Evolutionary conservation across 1,139 yeast species (phyloP), one percentile per base, ranked within the genome.

Genomic region (Lipomyces yarrowii): DNA sequence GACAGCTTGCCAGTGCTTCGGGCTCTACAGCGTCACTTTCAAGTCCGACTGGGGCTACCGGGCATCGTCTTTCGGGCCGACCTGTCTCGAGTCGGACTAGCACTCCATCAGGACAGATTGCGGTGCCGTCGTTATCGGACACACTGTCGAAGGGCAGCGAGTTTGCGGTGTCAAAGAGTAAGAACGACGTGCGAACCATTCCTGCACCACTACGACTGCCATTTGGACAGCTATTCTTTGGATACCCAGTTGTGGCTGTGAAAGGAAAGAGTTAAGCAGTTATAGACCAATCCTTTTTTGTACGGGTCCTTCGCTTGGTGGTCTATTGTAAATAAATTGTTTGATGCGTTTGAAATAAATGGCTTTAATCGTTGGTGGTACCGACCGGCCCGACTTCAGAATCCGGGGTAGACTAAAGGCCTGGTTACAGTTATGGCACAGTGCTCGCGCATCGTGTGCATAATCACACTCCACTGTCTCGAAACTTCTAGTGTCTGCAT

Each of bases 171-270:
- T 59, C 68, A 3, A 46, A 37, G 39, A 33, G 30, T 30, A 51
- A 62, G 54, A 62, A 55, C 32, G 62, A 59, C 15, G 60, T 58
- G 18, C 63, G 67, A 15, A 65, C 67, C 8, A 65, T 69, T 35
- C 74, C 76, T 6, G 70, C 87, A 1, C 90, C 96, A 15, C 79
- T 94, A 64, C 79, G 82, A 18, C 80, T 94, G 57, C 96, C 97
- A 0, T 88, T 84, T 53, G 97, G 96, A 39, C 96, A 91, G 75
- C 81, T 94, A 23, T 94, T 94, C 76, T 93, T 96, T 77, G 99
- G 99, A 0, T 94, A 88, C 76, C 98, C 98, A 0, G 86, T 90
- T 3, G 84, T 87, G 3, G 87, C 92, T n/a, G 89, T 92, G 10
- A 83, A 64, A 55, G 33, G 55, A 10, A 57, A 37, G 55, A 23